A percentile compares a stretch with the other conserved stretches of the same genome.
Conservation (phyloP, 257 asterid species). For the Solanum appendiculatum region DNA sequence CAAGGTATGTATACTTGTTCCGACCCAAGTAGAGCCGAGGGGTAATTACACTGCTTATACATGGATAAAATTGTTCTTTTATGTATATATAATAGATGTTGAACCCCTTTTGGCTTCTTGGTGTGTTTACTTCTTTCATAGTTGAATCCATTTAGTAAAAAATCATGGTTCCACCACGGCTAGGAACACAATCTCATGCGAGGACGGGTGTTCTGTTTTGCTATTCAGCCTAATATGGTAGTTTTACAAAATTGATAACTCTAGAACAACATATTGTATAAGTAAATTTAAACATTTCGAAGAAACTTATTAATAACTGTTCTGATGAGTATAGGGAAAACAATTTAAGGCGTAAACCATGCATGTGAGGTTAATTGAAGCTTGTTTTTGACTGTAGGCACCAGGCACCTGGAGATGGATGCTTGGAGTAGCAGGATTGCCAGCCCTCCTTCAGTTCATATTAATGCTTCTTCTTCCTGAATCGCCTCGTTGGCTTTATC, state of each 20-base stretch:
- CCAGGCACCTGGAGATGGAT: conserved; percentile 55
- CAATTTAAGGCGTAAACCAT: neutral
- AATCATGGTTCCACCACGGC: too few relatives aligned
- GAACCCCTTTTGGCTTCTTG: neutral
- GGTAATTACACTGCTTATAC: neutral
- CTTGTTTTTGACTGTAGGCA: conserved; percentile 7
- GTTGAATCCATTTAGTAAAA: neutral
- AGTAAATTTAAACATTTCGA: too few relatives aligned
- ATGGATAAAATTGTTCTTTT: too few relatives aligned
- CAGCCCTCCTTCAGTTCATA: conserved; percentile 28
- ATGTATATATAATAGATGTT: too few relatives aligned
- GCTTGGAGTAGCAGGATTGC: conserved; percentile 42
- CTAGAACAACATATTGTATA: too few relatives aligned
- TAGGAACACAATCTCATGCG: neutral
- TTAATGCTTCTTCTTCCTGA: conserved; percentile 33
- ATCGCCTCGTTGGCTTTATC: conserved; percentile 40
- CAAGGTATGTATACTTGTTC: conserved; percentile 14
- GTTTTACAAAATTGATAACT: too few relatives aligned
- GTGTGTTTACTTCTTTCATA: neutral
- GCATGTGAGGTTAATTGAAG: neutral
- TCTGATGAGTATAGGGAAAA: neutral
- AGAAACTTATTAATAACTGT: neutral
- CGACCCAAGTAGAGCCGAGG: neutral
- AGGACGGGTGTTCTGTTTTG: neutral
- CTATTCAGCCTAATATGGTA: too few relatives aligned